Conservation (phyloP, 352 stramenopile genomes). For the Elongisporangium prolatum region DNA sequence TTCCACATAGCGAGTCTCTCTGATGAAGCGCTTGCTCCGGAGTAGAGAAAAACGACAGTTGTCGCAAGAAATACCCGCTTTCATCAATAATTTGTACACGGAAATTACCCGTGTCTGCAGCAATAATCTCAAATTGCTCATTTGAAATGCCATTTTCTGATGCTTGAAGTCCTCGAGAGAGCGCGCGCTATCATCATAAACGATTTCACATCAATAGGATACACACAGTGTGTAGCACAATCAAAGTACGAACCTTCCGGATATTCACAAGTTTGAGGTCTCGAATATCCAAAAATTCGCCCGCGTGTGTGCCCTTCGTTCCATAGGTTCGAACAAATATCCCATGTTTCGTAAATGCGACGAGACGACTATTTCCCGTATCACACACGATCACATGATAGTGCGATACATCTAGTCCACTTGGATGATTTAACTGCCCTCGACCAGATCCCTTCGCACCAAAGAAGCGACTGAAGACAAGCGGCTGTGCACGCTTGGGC, state of each 20-base stretch:
- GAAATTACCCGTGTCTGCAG: conserved; percentile 63
- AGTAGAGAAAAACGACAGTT: conserved; percentile 44
- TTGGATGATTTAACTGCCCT: conserved; percentile 35
- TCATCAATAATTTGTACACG: conserved; percentile 70
- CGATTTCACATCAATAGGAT: neutral
- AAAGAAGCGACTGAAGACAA: conserved; percentile 19
- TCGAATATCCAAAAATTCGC: conserved; percentile 42
- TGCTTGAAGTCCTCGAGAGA: conserved; percentile 29
- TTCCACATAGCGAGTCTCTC: conserved; percentile 20
- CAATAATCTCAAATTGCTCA: conserved; percentile 66
- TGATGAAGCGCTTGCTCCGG: conserved; percentile 37
- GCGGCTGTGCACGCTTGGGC: neutral
- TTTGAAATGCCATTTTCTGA: conserved; percentile 35
- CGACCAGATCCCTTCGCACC: conserved; percentile 20
- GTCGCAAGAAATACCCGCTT: conserved; percentile 36
- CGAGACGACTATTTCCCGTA: conserved; percentile 40
- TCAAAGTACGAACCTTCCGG: conserved; percentile 35
- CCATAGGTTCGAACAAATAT: conserved; percentile 42
- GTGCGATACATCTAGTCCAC: conserved; percentile 50
- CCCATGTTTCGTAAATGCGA: conserved; percentile 52
- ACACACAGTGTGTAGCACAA: neutral
- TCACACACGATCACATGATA: conserved; percentile 70
- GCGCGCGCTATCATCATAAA: conserved; percentile 20
- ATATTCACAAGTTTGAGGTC: conserved; percentile 56
- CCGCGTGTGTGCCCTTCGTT: conserved; percentile 22